Conservation (phyloP, 805 yeast species). For the Nakazawaea populi region DNA sequence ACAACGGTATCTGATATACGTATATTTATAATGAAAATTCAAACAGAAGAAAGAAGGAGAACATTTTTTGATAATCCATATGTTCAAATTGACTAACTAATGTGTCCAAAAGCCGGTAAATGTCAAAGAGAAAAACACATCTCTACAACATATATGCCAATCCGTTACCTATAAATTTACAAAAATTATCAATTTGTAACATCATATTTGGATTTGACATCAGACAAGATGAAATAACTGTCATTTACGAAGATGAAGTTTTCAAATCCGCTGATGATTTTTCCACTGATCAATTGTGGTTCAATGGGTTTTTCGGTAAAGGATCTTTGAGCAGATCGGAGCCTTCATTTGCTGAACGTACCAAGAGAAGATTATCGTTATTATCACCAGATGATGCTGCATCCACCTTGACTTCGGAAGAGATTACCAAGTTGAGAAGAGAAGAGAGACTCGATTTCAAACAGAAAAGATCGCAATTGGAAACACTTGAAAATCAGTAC, state of each 20-base stretch:
- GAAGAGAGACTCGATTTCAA: constrained; percentile 70
- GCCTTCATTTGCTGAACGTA: constrained; percentile 82
- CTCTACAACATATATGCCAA: constrained; percentile 30
- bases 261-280: constrained; percentile 36
- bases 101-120: constrained; percentile 11
- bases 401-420: constrained; percentile 52
- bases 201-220: constrained; percentile 7
- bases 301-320: constrained; percentile 88
- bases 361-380: constrained; percentile 47
- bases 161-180: constrained; percentile 55
- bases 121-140: constrained; percentile 25
- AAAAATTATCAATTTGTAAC: constrained; percentile 7
- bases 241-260: constrained; percentile 16
- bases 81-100: constrained; percentile 12
- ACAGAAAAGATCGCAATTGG: constrained; percentile 54
- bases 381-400: constrained; percentile 23
- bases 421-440: constrained; percentile 68
- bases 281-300: constrained; percentile 64
- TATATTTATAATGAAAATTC: no score
- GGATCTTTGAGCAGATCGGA: constrained; percentile 87
- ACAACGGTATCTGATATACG: constrained; percentile 88
- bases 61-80: no score
- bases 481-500: constrained; percentile 34
- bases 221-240: constrained; percentile 13
- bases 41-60: no score